phyloP scores from a whole-genome alignment of 257 asterid species.

The Thymus quinquecostatus region DNA sequence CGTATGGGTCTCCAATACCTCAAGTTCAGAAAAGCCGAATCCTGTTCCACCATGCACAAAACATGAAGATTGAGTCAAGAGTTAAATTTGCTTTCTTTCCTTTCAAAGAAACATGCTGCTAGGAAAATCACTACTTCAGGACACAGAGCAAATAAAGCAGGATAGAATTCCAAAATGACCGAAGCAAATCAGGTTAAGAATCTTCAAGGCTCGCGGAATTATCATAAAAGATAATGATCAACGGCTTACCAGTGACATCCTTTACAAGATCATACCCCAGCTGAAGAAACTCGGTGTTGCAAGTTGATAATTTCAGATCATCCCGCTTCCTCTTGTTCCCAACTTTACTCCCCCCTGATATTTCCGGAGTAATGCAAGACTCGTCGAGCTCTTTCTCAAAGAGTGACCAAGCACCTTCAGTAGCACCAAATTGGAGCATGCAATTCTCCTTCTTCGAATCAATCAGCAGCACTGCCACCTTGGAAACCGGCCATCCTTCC shows the following conservation, averaged over 20 bases:
- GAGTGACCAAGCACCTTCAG: conserved; percentile 66
- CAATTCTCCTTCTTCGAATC: conserved; percentile 60
- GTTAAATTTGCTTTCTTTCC: neutral
- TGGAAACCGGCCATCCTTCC: conserved; percentile 55
- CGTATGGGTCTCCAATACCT: conserved; percentile 56
- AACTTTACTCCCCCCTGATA: conserved; percentile 21
- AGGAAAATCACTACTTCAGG: neutral
- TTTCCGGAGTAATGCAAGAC: conserved; percentile 29
- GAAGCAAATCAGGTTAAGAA: neutral
- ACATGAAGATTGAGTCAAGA: neutral
- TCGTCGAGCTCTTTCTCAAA: conserved; percentile 44
- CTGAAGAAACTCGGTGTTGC: conserved; percentile 41
- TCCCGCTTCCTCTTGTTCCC: conserved; percentile 46
- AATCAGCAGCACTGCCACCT: conserved; percentile 60
- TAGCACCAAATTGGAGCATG: conserved; percentile 41
- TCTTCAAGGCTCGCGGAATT: neutral
- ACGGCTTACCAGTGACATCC: conserved; percentile 55
- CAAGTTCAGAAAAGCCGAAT: conserved; percentile 46
- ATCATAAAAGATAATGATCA: conserved; percentile 1
- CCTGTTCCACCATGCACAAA: conserved; percentile 50
- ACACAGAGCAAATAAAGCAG: neutral
- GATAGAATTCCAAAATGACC: conserved; percentile 13
- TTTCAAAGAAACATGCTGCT: conserved; percentile 4
- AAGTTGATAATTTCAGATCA: conserved; percentile 25
- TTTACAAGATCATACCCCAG: conserved; percentile 52